Base-by-base conservation (phyloP, 169 alveolate species). In the Fabrea salina region DNA sequence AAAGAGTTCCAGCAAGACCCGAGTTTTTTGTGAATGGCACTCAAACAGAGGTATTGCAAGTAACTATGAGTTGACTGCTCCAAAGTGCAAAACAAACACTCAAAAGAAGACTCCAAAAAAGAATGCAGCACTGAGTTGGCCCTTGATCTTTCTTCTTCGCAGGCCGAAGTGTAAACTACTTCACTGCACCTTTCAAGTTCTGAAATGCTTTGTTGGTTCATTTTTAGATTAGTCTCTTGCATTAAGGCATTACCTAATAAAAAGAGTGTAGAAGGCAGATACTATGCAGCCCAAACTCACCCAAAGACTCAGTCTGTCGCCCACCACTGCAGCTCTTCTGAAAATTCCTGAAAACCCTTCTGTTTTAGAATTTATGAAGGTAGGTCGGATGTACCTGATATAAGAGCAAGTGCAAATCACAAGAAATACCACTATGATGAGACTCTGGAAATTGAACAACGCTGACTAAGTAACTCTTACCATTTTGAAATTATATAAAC, bases 291-390 rank as follows among this genome's bases (percentile, higher is more conserved):
- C 86, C 1, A 88, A 68, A 22, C 99, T 88, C 8, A 97, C 99
- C 80, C 95, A 97, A 32, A 97, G 96, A 7, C 98, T 92, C 49
- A 97, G 92, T 40, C 99, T 88, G 82, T 97, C 99, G 0, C 99
- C 99, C 25, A 97, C 93, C 11, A 97, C 98, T 47, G 99, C 99
- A 74, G 96, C 89, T 80, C 94, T 94, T 33, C 99, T 98, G 70
- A 97, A 82, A 30, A 96, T 79, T 37, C 99, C 99, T 41, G 89
- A 75, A 83, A 95, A 97, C 5, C 99, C 99, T 44, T 89, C 81
- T 35, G 93, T 92, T 53, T 89, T 87, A 61, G 94, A 85, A 84
- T 96, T 92, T 35, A 97, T 85, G 49, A 92, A 80, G 25, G 86
- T 80, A 13, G 99, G 99, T 50, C 95, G 92, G 56, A 85, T 83